Evolutionary conservation across 1,284 basidiomycete species (phyloP), one percentile per base, ranked within the genome.

Genomic region (Pseudozyma thailandica): DNA sequence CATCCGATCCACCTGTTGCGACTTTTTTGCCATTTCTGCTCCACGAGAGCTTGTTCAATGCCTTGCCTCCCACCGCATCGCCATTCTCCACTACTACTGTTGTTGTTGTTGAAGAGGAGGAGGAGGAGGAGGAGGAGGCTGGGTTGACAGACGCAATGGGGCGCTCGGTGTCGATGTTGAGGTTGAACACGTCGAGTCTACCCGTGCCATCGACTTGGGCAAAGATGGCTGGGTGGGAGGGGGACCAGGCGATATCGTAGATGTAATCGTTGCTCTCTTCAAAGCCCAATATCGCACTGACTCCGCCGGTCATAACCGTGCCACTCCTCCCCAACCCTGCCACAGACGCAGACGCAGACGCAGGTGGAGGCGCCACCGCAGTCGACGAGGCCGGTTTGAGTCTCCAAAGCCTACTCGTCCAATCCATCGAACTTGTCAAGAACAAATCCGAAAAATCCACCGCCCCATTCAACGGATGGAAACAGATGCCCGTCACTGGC

Each of bases 191-290:
- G 81, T 98, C 93, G 83, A 99, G 94, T 79, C 90, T 91, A 30
- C 95, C 96, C 2, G 91, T 90, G 0, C 94, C 96, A 83, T 98
- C 94, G 2, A 93, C 96, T 4, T 89, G 90, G 15, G 91, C 95
- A 82, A 98, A 99, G 41, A 96, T 66, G 0, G 94, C 93, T 4
- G 96, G 96, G 83, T 98, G 94, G 25, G 88, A 86, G 2, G 94
- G 93, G 83, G 98, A 94, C 96, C 96, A 99, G 81, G 90, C 91
- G 47, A 94, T 94, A 84, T 98, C 95, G 84, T 96, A 98, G n/a
- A 98, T 93, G 82, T 98, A 98, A 83, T 98, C 95, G 82, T 93
- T 92, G 12, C 92, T 90, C 83, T 97, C 94, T 75, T 98, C 94
- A 1, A 94, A 92, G 25, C 30, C 59, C n/a, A 69, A 30, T 0